Base-by-base conservation (phyloP, 495 filamentous ascomycete species). In the Sordaria brevicollis region DNA sequence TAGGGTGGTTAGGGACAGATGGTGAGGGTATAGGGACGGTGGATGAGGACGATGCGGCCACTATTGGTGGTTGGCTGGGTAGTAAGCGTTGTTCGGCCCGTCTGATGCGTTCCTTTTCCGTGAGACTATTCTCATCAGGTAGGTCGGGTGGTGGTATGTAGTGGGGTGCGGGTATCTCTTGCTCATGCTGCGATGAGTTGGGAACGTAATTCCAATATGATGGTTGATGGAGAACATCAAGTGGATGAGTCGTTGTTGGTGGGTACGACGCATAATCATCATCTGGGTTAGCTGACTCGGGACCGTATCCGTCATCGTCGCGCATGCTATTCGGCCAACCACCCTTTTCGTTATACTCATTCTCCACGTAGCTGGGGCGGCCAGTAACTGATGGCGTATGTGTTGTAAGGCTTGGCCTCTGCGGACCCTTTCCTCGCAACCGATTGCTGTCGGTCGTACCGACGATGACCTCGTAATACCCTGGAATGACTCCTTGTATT, bases 401-500 rank as follows among this genome's bases (percentile, higher is more conserved):
- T 7, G 77, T 69, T 7, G 75, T 75, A 31, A 77, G 73, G 25
- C 73, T 67, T 8, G 76, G 74, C 19, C 76, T 81, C 66, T 74
- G 75, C 33, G 76, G 76, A 35, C 79, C 76, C 77, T 89, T 88
- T 57, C 83, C 82, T 73, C 87, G 83, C 41, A 85, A 77, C 67
- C 91, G 86, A 41, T 85, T 85, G 70, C 87, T 94, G 78, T 99
- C 95, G 67, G 84, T 85, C 4, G 93, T 97, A 1, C 94, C 94
- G n/a, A 98, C 87, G 9, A 96, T 82, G 37, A 97, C 86, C 74
- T 97, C 93, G 73, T 94, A 94, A 1, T 88, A 82, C 31, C 91
- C 90, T 7, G 90, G 89, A 3, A 97, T 89, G 6, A 97, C 92
- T 11, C 91, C 92, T 74, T 96, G 97, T 72, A 95, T 90, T 39